Evolutionary conservation across 768 basidiomycete species (phyloP), one percentile per base, ranked within the genome.

Genomic region (Chlorophyllum brunneum): DNA sequence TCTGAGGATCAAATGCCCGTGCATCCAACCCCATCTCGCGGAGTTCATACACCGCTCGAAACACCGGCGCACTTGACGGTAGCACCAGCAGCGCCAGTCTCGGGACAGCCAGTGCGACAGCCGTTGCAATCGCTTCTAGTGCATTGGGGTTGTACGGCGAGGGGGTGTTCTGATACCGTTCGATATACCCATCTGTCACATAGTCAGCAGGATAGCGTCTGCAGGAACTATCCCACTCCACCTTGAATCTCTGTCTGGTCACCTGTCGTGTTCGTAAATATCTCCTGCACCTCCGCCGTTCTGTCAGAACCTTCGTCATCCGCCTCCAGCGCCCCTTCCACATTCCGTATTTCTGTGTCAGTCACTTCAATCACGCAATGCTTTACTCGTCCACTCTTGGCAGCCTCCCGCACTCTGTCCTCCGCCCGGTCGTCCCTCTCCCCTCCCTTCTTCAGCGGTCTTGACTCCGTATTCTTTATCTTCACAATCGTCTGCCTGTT

Each of bases 21-120:
- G 86, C 88, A 60, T 88, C 77, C 18, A 90, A 77, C 0, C 88
- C 87, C 57, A 90, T 66, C 56, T 69, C 68, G 27, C 75, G 76
- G 58, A 91, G 70, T 45, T 89, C 88, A 51, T 78, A 74, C 10
- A 90, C 74, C 33, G 80, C 79, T 20, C 83, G 79, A 43, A 75
- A 76, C 18, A 90, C 78, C 0, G 86, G 73, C 15, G 80, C 78
- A 20, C 72, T 72, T 5, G 86, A 73, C 2, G 83, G 83, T 31
- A 91, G 62, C 15, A 88, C 82, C n/a, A 91, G 70, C 15, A 91
- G 69, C 16, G 80, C 88, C 10, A 80, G 60, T 34, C 75, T 73
- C 33, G 86, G 83, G 18, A 91, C 88, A 48, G 88, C 86, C 16
- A 88, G 62, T 15, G 87, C 88, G 63, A 91, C 85, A 3, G 75